Base-by-base conservation (phyloP, 768 basidiomycete species). In the Calvatia gigantea region DNA sequence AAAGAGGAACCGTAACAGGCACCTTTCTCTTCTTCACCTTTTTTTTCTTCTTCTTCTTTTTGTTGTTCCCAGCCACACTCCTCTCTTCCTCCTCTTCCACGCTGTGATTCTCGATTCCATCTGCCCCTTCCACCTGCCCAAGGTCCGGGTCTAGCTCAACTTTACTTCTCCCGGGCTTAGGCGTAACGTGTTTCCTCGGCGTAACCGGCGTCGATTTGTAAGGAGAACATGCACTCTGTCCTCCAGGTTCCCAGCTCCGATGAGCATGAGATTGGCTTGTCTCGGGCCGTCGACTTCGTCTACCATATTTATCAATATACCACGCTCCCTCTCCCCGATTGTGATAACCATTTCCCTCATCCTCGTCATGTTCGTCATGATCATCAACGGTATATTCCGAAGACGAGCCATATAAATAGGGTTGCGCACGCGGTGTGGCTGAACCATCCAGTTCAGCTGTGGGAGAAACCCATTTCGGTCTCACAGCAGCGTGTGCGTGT, bases 221-320 rank as follows among this genome's bases (percentile, higher is more conserved):
- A 6, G 23, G 32, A n/a, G 43, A 25, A 23, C 27, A 14, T 25
- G 46, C 52, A 6, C 9, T 21, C 9, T 7, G 8, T 14, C 11
- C 14, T 25, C 27, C 21, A 6, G 19, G n/a, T 12, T 54, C 44
- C 46, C 15, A 39, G 23, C 11, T 49, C n/a, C 62, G 59, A 64
- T 31, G 68, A 64, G 57, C 67, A 59, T 33, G 67, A 58, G 35
- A 67, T 51, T 14, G 65, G 56, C 46, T 21, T 44, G 41, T 8
- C 43, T 48, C 39, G 32, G 51, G 15, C 54, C 51, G 45, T 66
- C 66, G 29, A 61, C 56, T 37, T 65, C 65, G 25, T 47, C 60
- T 48, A 43, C 59, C 49, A 46, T 46, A 54, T 5, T 58, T 57
- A 19, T 65, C 64, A 7, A 35, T 41, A 37, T 51, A 60, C 15